Percentiles rank a stretch among this genome's conserved stretches.
phyloP scores from a whole-genome alignment of 352 stramenopile genomes.

The Pythium plurisporium region DNA sequence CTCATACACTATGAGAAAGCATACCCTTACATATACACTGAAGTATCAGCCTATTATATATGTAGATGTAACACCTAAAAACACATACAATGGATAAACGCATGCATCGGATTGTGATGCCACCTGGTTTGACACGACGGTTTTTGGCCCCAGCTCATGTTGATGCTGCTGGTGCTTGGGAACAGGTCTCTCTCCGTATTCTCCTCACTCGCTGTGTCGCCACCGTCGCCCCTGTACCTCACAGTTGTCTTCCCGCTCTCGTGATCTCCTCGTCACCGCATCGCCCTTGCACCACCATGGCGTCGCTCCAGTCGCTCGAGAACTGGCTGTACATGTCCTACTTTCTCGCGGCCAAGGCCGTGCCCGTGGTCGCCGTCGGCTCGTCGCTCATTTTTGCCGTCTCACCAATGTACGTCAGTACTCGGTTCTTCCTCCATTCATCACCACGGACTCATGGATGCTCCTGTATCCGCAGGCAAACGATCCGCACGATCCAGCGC shows the following conservation, averaged over 20 bases:
- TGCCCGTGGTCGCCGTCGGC: constrained; percentile 53
- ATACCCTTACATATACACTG: not conserved
- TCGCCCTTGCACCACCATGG: not conserved
- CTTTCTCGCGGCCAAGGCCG: constrained; percentile 57
- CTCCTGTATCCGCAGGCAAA: constrained; percentile 34
- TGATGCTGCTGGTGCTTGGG: not conserved
- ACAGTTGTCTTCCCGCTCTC: too few relatives aligned
- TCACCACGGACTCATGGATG: not conserved
- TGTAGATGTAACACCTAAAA: too few relatives aligned
- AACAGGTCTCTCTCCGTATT: not conserved
- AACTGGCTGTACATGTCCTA: constrained; percentile 69
- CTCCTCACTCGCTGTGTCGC: not conserved
- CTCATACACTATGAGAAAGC: not conserved
- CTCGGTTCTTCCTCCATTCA: not conserved
- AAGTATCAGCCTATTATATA: too few relatives aligned
- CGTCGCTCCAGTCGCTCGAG: constrained; percentile 53
- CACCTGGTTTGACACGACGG: not conserved
- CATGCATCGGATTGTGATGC: not conserved
- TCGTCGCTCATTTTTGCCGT: constrained; percentile 67
- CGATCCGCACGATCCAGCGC: constrained; percentile 54
- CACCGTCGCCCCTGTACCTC: not conserved
- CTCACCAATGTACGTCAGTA: constrained; percentile 45
- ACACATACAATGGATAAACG: too few relatives aligned
- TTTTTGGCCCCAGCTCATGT: not conserved
- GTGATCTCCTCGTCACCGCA: not conserved